Evolutionary conservation across 176 grass and related monocot genomes (phyloP).

Genomic region (barley (Hordeum vulgare)): MorexV3_pseudomolecules_assembly NC_058524.1:553227656-553228155

Average conservation of each 20-base stretch:
- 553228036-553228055: constrained; percentile 38
- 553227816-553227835: constrained; percentile 40
- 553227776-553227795: constrained; percentile 50
- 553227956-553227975: constrained; percentile 45
- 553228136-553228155: constrained; percentile 33
- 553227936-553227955: constrained; percentile 50
- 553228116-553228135: constrained; percentile 43
- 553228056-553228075: constrained; percentile 47
- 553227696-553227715: constrained; percentile 39
- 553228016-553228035: constrained; percentile 6
- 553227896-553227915: constrained; percentile 83
- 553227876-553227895: constrained; percentile 59
- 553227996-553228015: constrained; percentile 7
- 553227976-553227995: constrained; percentile 43
- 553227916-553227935: constrained; percentile 59
- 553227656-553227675: constrained; percentile 73
- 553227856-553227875: constrained; percentile 57
- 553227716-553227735: constrained; percentile 55
- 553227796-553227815: constrained; percentile 47
- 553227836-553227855: constrained; percentile 48
- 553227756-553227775: constrained; percentile 54
- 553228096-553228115: constrained; percentile 36
- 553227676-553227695: constrained; percentile 62
- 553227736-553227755: constrained; percentile 49
- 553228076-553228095: constrained; percentile 55